A percentile compares a stretch with the other conserved stretches of the same genome.
These are phyloP conservation scores for Podochytrium sp. DNA, from an alignment of 192 early-diverging fungal species.

Conservation along the genomic window DNA sequence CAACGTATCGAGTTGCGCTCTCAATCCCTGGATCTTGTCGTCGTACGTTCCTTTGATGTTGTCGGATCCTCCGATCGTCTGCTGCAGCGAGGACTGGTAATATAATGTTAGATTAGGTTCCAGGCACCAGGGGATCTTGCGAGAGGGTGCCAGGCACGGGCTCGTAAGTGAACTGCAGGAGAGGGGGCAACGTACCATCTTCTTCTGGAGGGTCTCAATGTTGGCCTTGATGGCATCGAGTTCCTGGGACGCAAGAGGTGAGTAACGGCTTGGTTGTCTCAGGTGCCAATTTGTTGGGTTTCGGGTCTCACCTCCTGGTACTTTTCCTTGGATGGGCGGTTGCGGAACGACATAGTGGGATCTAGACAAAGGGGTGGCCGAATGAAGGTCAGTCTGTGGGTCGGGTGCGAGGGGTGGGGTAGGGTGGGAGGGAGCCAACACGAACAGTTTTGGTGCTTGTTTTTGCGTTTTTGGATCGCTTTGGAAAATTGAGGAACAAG, in stretches of 20 bases:
- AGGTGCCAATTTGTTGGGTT: no score
- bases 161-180: neutral
- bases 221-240: conserved; percentile 57
- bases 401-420: neutral
- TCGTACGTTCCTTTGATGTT: conserved; percentile 59
- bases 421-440: neutral
- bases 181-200: conserved; percentile 44
- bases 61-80: conserved; percentile 59
- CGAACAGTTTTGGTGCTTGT: neutral
- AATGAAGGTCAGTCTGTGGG: neutral
- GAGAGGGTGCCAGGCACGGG: neutral
- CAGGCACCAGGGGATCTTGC: neutral
- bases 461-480: neutral
- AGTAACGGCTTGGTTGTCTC: neutral
- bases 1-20: conserved; percentile 65
- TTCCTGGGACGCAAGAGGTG: conserved; percentile 13
- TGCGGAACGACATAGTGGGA: neutral
- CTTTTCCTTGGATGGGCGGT: conserved; percentile 17
- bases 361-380: neutral
- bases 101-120: neutral
- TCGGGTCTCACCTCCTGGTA: neutral
- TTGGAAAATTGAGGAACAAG: neutral
- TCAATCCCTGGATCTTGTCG: conserved; percentile 64
- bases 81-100: conserved; percentile 58
- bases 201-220: conserved; percentile 59